A percentile compares a stretch with the other conserved stretches of the same genome.
Evolutionary conservation across 495 filamentous ascomycete species (phyloP).

Genomic region (Chaetomium tenue): DNA sequence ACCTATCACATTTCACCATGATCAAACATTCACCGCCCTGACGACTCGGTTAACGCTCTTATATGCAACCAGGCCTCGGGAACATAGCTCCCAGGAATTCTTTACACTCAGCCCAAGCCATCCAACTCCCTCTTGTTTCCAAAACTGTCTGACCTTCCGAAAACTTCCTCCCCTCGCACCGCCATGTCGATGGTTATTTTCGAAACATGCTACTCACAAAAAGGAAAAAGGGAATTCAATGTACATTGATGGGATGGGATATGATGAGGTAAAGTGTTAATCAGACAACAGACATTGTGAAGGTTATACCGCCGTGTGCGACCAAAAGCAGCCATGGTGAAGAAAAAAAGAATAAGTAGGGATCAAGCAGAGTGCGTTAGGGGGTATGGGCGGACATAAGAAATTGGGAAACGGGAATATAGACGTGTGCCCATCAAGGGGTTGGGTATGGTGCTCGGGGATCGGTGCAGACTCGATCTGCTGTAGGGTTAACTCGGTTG

Average conservation of each 20-base stretch:
- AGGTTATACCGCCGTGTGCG: slow-evolving; percentile 11
- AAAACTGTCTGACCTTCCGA: neutral
- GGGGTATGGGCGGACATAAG: slow-evolving; percentile 5
- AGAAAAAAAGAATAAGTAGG: slow-evolving; percentile 22
- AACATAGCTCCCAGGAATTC: neutral
- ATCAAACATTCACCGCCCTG: neutral
- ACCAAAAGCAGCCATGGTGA: slow-evolving; percentile 3
- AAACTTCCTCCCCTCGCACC: neutral
- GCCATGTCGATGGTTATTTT: neutral
- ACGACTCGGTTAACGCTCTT: neutral
- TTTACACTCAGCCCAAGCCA: neutral
- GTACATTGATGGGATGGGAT: neutral
- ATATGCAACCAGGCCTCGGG: neutral
- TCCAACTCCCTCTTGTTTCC: neutral
- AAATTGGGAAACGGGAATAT: slow-evolving; percentile 2
- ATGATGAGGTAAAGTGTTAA: slow-evolving; percentile 1
- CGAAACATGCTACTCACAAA: slow-evolving; percentile 10
- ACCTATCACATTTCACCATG: neutral
- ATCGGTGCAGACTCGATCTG: slow-evolving; percentile 2
- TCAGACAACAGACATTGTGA: slow-evolving; percentile 13
- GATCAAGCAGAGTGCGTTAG: neutral
- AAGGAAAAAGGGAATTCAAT: slow-evolving; percentile 3
- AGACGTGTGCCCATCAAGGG: slow-evolving; percentile 13
- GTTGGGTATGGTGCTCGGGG: slow-evolving; percentile 5
- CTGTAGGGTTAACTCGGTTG: neutral